These are phyloP conservation scores for Entamoeba dispar DNA, from an alignment of 208 protist species.

Conservation along the genomic window DNA sequence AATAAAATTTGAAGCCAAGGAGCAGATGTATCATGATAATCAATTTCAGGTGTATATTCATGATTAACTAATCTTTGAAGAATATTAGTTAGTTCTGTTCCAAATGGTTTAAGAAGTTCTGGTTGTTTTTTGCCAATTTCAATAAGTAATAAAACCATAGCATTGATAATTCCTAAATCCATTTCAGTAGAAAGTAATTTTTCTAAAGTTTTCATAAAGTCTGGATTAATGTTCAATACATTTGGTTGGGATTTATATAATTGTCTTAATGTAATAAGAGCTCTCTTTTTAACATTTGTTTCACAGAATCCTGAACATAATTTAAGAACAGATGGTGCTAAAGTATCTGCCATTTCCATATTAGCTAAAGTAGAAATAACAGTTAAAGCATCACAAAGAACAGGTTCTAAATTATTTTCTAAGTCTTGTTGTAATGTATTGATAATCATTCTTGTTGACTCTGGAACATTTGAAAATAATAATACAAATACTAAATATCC, in stretches of 20 bases:
- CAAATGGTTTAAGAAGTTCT: not conserved
- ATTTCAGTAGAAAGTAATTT: not conserved
- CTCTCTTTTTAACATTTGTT: not conserved
- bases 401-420: not conserved
- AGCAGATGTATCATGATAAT: not conserved
- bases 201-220: not conserved
- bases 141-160: not conserved
- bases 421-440: slow-evolving; percentile 82
- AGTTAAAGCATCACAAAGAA: not conserved
- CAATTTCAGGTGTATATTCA: no score
- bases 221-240: not conserved
- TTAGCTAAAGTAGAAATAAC: not conserved
- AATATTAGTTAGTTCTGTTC: not conserved
- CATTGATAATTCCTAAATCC: not conserved
- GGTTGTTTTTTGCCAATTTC: not conserved
- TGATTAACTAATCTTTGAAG: not conserved
- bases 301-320: not conserved
- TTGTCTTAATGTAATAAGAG: not conserved
- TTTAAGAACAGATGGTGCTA: not conserved
- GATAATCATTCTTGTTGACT: slow-evolving; percentile 82
- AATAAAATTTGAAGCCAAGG: not conserved
- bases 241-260: not conserved
- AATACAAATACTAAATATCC: slow-evolving; percentile 78
- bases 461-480: slow-evolving; percentile 79
- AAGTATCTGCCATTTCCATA: not conserved